Percentiles rank a stretch among this genome's conserved stretches.
Evolutionary conservation across 441 rosid species (phyloP).

Genomic region (Mallotus japonicus): DNA sequence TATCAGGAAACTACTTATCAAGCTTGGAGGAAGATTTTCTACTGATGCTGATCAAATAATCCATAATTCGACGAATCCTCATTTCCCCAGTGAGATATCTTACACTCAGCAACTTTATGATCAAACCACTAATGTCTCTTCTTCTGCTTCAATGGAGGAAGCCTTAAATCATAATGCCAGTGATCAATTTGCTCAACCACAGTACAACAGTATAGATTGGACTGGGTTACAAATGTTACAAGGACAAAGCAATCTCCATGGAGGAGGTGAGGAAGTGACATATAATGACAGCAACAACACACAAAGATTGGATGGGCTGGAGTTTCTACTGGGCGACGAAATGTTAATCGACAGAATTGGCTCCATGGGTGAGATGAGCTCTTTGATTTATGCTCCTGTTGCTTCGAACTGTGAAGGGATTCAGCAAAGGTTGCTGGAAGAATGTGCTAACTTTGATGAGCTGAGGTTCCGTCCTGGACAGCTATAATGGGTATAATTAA

Average conservation of each 20-base stretch:
- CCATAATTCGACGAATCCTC: slow-evolving; percentile 22
- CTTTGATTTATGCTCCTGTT: slow-evolving; percentile 29
- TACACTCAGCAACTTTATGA: slow-evolving; percentile 28
- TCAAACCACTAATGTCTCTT: slow-evolving; percentile 19
- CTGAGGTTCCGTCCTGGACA: slow-evolving; percentile 24
- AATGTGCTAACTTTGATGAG: slow-evolving; percentile 22
- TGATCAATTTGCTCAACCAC: slow-evolving; percentile 28
- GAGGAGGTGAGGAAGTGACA: slow-evolving; percentile 29
- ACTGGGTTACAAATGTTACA: slow-evolving; percentile 25
- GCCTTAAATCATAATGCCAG: slow-evolving; percentile 5
- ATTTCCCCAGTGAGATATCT: slow-evolving; percentile 25
- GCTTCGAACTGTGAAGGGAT: slow-evolving; percentile 29
- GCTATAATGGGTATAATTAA: not conserved
- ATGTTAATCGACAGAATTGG: slow-evolving; percentile 22
- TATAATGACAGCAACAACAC: slow-evolving; percentile 17
- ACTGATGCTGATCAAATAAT: slow-evolving; percentile 22
- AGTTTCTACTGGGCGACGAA: slow-evolving; percentile 40
- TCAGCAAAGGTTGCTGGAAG: slow-evolving; percentile 30
- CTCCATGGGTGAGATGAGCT: slow-evolving; percentile 28
- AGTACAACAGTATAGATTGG: slow-evolving; percentile 23
- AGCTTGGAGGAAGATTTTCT: slow-evolving; percentile 60
- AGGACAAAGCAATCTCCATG: slow-evolving; percentile 32
- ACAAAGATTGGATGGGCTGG: slow-evolving; percentile 44
- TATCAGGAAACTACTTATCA: slow-evolving; percentile 48
- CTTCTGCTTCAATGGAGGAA: slow-evolving; percentile 35